Conservation (phyloP, 257 asterid genomes). For the Solanum bulbocastanum region DNA sequence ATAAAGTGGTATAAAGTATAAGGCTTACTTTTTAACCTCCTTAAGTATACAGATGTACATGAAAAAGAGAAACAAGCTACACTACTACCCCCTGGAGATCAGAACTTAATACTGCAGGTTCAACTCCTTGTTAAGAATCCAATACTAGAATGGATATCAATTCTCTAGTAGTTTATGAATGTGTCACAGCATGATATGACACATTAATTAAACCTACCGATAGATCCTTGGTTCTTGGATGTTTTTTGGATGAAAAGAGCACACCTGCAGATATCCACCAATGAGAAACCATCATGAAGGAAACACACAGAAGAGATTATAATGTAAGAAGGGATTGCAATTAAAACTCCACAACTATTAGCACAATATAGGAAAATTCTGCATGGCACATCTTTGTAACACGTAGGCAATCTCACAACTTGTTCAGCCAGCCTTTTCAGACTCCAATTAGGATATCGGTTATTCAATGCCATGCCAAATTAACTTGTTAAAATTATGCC, state of each 20-base stretch:
- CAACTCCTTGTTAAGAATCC: not conserved
- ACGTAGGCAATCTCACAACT: not conserved
- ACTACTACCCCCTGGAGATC: not conserved
- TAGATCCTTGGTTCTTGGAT: constrained; percentile 92
- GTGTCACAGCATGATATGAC: not conserved
- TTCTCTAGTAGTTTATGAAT: not conserved
- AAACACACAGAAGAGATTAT: not conserved
- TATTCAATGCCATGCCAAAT: not conserved
- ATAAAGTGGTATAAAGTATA: not conserved
- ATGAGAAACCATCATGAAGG: constrained; percentile 1
- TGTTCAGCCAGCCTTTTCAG: not conserved
- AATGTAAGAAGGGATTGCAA: not conserved
- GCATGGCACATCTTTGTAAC: not conserved
- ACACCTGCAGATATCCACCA: constrained; percentile 46
- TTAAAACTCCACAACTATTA: not conserved
- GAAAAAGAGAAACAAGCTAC: not conserved
- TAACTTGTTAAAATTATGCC: not conserved
- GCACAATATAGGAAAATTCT: not conserved
- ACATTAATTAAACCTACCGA: constrained; percentile 40
- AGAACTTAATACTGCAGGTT: not conserved
- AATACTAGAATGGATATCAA: not conserved
- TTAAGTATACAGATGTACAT: not conserved
- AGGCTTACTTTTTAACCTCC: not conserved
- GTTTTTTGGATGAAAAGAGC: constrained; percentile 83
- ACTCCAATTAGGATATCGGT: not conserved